Conservation (phyloP, 2,329 filamentous ascomycete genomes). For the Arthrobotrys pseudoclavata region DNA sequence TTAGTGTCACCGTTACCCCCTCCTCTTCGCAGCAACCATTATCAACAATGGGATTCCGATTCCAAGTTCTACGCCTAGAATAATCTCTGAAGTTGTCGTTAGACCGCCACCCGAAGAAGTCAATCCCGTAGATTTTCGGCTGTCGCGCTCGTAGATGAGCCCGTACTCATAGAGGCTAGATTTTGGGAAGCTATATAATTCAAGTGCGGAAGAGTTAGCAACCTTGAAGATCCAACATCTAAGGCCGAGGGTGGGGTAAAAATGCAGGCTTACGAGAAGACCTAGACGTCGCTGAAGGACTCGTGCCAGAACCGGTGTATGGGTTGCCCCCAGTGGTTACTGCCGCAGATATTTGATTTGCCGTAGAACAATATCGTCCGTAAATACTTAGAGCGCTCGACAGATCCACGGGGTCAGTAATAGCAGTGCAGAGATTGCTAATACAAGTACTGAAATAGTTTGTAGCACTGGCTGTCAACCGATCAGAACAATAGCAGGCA, state of each 20-base stretch:
- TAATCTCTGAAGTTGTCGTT: constrained; percentile 41
- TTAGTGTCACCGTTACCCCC: not conserved
- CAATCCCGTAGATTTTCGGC: not conserved
- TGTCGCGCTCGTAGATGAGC: not conserved
- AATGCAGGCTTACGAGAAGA: constrained; percentile 1
- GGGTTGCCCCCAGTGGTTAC: not conserved
- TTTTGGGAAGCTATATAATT: not conserved
- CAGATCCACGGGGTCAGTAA: constrained; percentile 61
- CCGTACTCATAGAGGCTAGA: not conserved
- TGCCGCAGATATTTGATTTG: constrained; percentile 51
- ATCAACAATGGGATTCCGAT: constrained; percentile 44
- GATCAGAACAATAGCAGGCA: constrained; percentile 63
- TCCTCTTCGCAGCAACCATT: constrained; percentile 19
- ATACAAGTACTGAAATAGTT: constrained; percentile 63
- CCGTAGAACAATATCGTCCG: constrained; percentile 63
- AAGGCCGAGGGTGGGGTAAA: not conserved
- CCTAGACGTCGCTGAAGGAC: constrained; percentile 1
- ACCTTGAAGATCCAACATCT: not conserved
- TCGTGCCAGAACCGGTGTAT: not conserved
- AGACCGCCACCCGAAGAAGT: constrained; percentile 12
- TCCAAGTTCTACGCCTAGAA: constrained; percentile 42
- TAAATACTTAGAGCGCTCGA: constrained; percentile 62
- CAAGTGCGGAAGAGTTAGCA: not conserved
- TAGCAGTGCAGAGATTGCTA: constrained; percentile 61
- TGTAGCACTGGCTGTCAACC: constrained; percentile 62